Conservation (phyloP, 2,329 filamentous ascomycete species). For the Paecilomyces variotii region DNA sequence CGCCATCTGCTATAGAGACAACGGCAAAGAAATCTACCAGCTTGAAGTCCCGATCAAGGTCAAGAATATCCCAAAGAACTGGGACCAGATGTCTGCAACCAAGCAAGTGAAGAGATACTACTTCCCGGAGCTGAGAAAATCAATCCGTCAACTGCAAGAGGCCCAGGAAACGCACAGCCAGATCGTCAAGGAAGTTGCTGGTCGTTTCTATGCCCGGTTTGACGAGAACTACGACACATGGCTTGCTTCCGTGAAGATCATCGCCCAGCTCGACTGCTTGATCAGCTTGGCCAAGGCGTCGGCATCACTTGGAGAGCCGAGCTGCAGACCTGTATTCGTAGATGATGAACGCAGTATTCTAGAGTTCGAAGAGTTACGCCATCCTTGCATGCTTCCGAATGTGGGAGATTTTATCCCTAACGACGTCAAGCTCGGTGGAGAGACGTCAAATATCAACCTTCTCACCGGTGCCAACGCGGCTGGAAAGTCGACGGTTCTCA, state of each 20-base stretch:
- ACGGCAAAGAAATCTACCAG: constrained; percentile 96
- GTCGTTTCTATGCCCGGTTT: constrained; percentile 78
- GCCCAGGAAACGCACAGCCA: constrained; percentile 90
- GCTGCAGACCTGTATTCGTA: constrained; percentile 81
- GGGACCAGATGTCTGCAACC: constrained; percentile 96
- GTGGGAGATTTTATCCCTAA: constrained; percentile 96
- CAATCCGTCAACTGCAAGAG: constrained; percentile 85
- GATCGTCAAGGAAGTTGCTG: constrained; percentile 76
- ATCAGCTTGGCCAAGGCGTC: constrained; percentile 90
- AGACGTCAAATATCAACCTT: constrained; percentile 73
- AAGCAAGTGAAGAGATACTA: constrained; percentile 89
- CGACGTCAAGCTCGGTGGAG: constrained; percentile 77
- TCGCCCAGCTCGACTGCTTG: constrained; percentile 88
- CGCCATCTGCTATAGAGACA: constrained; percentile 67
- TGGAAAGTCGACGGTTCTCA: constrained; percentile 89
- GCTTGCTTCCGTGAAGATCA: constrained; percentile 81
- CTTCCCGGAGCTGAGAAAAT: constrained; percentile 68
- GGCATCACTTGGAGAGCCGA: constrained; percentile 70
- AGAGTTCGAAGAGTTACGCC: constrained; percentile 86
- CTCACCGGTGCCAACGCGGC: constrained; percentile 95
- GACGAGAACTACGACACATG: constrained; percentile 78
- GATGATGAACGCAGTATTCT: constrained; percentile 76
- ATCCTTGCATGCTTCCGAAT: constrained; percentile 86
- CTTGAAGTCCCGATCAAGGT: constrained; percentile 79
- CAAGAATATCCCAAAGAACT: constrained; percentile 73